Evolutionary conservation across 192 early-diverging fungal genomes (phyloP).

Genomic region (Phycomyces nitens): DNA sequence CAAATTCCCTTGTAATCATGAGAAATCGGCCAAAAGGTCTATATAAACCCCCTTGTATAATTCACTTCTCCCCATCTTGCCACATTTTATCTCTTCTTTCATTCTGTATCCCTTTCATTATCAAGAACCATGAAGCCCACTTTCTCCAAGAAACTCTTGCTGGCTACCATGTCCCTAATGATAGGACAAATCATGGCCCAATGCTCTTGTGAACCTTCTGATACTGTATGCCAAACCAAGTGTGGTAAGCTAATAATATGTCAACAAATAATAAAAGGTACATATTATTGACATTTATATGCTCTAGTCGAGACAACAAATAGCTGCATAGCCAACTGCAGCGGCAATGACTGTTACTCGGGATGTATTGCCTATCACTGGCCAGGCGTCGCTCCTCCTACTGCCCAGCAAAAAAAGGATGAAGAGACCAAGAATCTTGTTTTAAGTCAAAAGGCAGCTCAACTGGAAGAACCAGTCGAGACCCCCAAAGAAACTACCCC

Average conservation of each 20-base stretch:
- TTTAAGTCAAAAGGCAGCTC: no score
- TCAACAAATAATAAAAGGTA: no score
- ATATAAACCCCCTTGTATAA: no score
- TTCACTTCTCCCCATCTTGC: no score
- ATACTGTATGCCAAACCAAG: slow-evolving; percentile 6
- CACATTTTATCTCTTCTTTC: no score
- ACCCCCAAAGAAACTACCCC: no score
- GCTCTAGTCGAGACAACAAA: slow-evolving; percentile 15
- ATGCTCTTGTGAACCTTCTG: slow-evolving; percentile 7
- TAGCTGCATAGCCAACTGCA: slow-evolving; percentile 6
- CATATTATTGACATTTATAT: no score
- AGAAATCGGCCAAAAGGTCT: no score
- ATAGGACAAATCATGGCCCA: slow-evolving; percentile 1
- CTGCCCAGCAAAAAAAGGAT: no score
- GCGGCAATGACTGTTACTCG: slow-evolving; percentile 5
- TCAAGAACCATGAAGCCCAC: background rate
- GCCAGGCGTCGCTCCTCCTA: slow-evolving; percentile 5
- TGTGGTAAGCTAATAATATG: slow-evolving; percentile 5
- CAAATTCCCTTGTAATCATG: no score
- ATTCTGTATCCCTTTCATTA: background rate
- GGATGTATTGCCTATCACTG: slow-evolving; percentile 5
- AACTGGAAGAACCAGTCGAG: no score
- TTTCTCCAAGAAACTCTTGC: background rate
- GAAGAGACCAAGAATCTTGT: no score
- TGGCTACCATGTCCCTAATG: background rate